These are phyloP conservation scores for Allodekkera sacchari DNA, from an alignment of 805 yeast species.

Conservation along the genomic window DNA sequence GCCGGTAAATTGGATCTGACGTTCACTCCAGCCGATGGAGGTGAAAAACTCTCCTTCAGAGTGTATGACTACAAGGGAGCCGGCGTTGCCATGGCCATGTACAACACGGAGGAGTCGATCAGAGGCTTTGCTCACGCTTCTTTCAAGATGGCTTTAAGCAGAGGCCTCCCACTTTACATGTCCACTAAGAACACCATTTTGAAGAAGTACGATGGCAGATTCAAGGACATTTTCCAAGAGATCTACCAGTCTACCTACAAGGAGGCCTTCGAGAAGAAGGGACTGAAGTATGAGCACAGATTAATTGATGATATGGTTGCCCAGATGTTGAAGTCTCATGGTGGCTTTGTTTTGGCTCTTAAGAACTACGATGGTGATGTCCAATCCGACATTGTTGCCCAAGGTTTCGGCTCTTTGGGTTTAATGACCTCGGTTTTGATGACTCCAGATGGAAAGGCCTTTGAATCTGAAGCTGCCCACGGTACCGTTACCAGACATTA, in stretches of 20 bases:
- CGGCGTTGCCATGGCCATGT: conserved; percentile 78
- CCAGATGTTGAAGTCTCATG: conserved; percentile 78
- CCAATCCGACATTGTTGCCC: conserved; percentile 79
- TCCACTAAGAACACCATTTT: conserved; percentile 77
- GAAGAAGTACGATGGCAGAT: conserved; percentile 75
- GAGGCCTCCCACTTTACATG: conserved; percentile 55
- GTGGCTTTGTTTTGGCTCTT: conserved; percentile 74
- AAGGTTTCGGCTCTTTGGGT: conserved; percentile 80
- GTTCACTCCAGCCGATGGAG: conserved; percentile 56
- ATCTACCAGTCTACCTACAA: conserved; percentile 53
- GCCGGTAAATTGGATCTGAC: conserved; percentile 62
- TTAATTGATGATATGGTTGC: conserved; percentile 86
- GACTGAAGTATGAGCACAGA: conserved; percentile 72
- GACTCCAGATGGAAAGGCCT: conserved; percentile 82
- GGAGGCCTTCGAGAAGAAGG: conserved; percentile 45
- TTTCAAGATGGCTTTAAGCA: conserved; percentile 61
- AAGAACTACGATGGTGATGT: conserved; percentile 86
- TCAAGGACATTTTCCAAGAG: conserved; percentile 71
- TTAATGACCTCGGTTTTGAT: conserved; percentile 77
- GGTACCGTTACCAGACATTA: conserved; percentile 84
- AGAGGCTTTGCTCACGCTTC: conserved; percentile 74
- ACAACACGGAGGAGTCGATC: conserved; percentile 74
- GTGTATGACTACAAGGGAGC: conserved; percentile 58
- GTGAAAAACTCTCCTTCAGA: conserved; percentile 35
- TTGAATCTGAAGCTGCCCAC: conserved; percentile 81